phyloP scores from a whole-genome alignment of 2,329 filamentous ascomycete genomes.

The Fusarium guadeloupense region DNA sequence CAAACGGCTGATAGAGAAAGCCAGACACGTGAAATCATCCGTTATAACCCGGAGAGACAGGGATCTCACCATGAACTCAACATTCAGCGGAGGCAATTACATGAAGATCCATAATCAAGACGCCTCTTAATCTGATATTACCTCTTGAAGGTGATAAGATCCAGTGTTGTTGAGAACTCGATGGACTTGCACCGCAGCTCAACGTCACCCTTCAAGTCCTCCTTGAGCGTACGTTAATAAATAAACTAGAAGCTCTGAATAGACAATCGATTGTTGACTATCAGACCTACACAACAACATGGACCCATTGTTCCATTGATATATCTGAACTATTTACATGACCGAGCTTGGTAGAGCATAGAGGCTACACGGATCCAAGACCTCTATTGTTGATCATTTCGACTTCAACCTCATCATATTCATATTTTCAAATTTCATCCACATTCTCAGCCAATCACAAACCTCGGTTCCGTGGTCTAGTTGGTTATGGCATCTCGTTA shows the following conservation, averaged over 20 bases:
- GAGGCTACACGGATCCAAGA: no score
- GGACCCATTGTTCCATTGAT: no score
- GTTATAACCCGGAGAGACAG: background rate
- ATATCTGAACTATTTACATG: no score
- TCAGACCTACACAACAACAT: no score
- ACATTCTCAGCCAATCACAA: background rate
- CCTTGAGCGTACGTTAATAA: no score
- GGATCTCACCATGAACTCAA: background rate
- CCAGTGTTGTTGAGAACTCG: background rate
- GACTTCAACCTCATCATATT: no score
- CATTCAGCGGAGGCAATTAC: background rate
- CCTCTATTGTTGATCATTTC: no score
- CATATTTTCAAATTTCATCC: rapidly evolving
- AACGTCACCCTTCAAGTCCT: background rate
- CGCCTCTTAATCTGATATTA: background rate
- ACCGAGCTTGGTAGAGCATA: no score
- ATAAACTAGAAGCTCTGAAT: no score
- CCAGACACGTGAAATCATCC: background rate
- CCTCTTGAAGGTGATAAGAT: no score
- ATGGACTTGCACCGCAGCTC: background rate
- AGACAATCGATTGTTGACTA: no score
- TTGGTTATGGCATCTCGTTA: constrained; percentile 25
- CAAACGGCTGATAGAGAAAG: background rate
- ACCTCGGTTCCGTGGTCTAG: constrained; percentile 12
- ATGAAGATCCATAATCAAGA: background rate